Evolutionary conservation across 2,329 filamentous ascomycete species (phyloP), one percentile per base, ranked within the genome.

Genomic region (Fonsecaea erecta): DNA sequence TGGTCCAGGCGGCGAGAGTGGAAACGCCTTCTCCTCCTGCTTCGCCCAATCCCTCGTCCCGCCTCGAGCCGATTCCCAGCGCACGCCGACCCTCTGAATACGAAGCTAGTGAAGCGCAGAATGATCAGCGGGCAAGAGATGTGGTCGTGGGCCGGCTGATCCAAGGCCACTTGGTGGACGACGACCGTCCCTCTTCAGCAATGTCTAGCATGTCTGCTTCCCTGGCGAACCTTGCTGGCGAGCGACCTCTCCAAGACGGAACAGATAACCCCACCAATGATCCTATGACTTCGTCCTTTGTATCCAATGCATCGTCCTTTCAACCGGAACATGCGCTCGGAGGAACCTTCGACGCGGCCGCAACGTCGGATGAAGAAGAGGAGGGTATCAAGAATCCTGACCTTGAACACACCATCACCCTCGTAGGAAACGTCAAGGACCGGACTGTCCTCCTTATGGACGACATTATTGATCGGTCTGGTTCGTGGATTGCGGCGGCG

Each of bases 391-490:
- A 90, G 72, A 88, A 94, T 71, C 87, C 90, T 11, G 88, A 90
- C 66, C 83, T 94, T 24, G 95, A 99, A 80, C 93, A 93, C 74
- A 97, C 94, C 82, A 96, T 99, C 73, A 99, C 95, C 0, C 84
- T 99, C n/a, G 95, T 99, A 14, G 95, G 95, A 66, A 92, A 98
- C 73, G 95, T 99, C 66, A 90, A 88, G 74, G 88, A 92, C 75
- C 88, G 92, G 64, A 89, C 92, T 0, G 95, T 98, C 60, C 90
- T 99, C 75, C 93, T 99, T 67, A 91, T 99, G 56, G 95, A 99
- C 76, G 95, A 99, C 77, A 98, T 99, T 91, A 97, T 99, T 74
- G 95, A 99, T 80, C 97, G 97, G 81, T 89, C 93, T 9, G 92
- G 90, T 14, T 97, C 92, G 6, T 99, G 95, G 95, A 96, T 99